These are phyloP conservation scores for Tricholoma saponaceum DNA, from an alignment of 768 basidiomycete genomes.

Conservation along the genomic window DNA sequence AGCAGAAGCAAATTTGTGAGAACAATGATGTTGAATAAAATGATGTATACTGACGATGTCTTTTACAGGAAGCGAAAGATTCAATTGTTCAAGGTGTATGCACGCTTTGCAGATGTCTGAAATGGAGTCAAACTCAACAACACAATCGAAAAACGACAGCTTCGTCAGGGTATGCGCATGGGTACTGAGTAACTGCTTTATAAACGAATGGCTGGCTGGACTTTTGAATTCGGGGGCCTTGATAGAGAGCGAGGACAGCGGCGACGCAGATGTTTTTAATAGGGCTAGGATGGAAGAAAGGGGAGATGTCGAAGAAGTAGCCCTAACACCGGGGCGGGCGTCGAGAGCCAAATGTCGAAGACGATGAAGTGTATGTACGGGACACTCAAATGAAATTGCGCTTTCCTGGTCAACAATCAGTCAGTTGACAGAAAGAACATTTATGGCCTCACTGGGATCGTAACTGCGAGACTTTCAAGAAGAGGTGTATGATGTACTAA, in stretches of 20 bases:
- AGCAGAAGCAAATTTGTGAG: not conserved
- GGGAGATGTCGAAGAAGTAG: constrained; percentile 26
- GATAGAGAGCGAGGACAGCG: constrained; percentile 36
- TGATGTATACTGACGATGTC: constrained; percentile 36
- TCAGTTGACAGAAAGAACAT: not conserved
- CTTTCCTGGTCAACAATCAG: constrained; percentile 23
- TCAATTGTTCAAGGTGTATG: constrained; percentile 43
- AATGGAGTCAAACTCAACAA: constrained; percentile 35
- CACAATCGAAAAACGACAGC: constrained; percentile 45
- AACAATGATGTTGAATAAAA: not conserved
- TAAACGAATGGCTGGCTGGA: constrained; percentile 32
- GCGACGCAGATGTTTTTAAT: constrained; percentile 27
- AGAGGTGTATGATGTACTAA: constrained; percentile 44
- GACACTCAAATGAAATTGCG: constrained; percentile 20
- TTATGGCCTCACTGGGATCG: constrained; percentile 44
- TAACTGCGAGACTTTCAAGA: constrained; percentile 59
- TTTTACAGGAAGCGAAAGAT: constrained; percentile 46
- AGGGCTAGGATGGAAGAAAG: constrained; percentile 26
- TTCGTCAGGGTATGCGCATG: constrained; percentile 39
- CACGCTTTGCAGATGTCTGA: constrained; percentile 39
- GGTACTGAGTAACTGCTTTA: constrained; percentile 37
- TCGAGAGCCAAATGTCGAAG: constrained; percentile 29
- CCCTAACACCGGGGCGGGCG: constrained; percentile 12
- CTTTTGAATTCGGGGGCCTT: constrained; percentile 36
- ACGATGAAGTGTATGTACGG: constrained; percentile 14